Evolutionary conservation across 305 asterid genomes (phyloP), one percentile per base, ranked within the genome.

Genomic region (Rubia balearica): DNA sequence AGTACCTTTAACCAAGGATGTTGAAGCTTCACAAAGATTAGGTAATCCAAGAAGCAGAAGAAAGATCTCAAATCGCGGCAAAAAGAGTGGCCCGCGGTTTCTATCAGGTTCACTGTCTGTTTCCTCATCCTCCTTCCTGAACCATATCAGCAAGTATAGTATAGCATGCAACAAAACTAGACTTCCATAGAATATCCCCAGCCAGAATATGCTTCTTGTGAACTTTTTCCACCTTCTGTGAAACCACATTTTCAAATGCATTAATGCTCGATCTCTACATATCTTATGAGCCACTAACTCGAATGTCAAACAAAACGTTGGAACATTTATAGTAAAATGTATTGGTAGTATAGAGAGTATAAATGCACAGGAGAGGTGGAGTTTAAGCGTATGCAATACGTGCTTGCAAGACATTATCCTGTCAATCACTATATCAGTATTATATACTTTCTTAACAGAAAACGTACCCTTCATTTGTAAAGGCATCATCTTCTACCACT

Each of bases 191-290:
- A 91, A 87, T 55, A 85, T 81, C 3, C 91, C 96, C 76, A 91
- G 70, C 98, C 98, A 93, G 77, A 93, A 89, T 93, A 93, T 87
- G 86, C 92, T 88, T 83, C 97, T 71, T 56, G 83, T 70, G 81
- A 93, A 91, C 80, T 89, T 89, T 80, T 89, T 85, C 98, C 98
- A 93, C 86, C 98, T 93, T 60, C 73, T 53, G 60, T 17, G n/a
- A 53, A n/a, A n/a, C 60, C 60, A 53, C 4, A 53, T n/a, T 17
- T 17, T n/a, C 60, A 53, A 53, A 53, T 53, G 19, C 22, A 17
- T n/a, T 1, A 19, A 60, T 57, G 67, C 22, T 14, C 14, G 7
- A 16, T 38, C 3, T 14, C n/a, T 6, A 33, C 42, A 14, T 38
- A 45, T 14, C 6, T 64, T 0, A 13, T 13, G 24, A 72, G 57